These are phyloP conservation scores for Neofusicoccum ribis DNA, from an alignment of 2,329 filamentous ascomycete species.

Conservation along the genomic window DNA sequence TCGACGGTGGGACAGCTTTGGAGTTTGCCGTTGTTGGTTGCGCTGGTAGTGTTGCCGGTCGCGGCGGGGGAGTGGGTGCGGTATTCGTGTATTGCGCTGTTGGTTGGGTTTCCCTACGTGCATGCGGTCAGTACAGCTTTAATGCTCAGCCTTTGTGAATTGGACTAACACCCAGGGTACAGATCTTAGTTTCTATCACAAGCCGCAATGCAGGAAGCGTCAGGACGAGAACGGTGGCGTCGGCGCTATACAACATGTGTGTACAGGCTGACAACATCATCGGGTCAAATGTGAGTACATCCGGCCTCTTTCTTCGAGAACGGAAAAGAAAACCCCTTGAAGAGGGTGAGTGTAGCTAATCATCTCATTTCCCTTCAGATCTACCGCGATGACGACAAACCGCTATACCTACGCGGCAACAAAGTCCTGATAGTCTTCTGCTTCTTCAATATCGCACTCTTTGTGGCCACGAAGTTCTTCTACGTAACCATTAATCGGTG, in stretches of 20 bases:
- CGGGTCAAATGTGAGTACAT: slow-evolving; percentile 26
- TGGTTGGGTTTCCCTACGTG: slow-evolving; percentile 44
- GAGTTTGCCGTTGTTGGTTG: slow-evolving; percentile 43
- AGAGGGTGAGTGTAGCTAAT: neutral
- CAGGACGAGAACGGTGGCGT: slow-evolving; percentile 61
- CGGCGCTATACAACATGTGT: slow-evolving; percentile 61
- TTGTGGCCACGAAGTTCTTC: slow-evolving; percentile 51
- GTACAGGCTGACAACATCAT: slow-evolving; percentile 44
- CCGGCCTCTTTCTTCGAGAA: slow-evolving; percentile 21
- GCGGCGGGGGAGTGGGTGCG: slow-evolving; percentile 39
- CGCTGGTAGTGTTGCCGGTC: slow-evolving; percentile 36
- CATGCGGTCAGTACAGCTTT: slow-evolving; percentile 43
- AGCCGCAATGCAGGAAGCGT: slow-evolving; percentile 65
- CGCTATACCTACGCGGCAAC: slow-evolving; percentile 56
- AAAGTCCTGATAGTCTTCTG: slow-evolving; percentile 52
- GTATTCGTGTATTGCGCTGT: slow-evolving; percentile 40
- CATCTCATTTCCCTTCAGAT: slow-evolving; percentile 32
- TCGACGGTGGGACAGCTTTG: slow-evolving; percentile 44
- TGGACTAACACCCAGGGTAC: no score
- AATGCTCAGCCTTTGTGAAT: no score
- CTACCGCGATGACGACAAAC: slow-evolving; percentile 56
- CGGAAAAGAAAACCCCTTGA: slow-evolving; percentile 27
- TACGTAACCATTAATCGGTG: slow-evolving; percentile 50
- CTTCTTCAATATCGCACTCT: slow-evolving; percentile 48
- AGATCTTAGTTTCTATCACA: slow-evolving; percentile 60